Evolutionary conservation across 2,329 filamentous ascomycete species (phyloP).

Genomic region (Xylariaceae sp.): DNA sequence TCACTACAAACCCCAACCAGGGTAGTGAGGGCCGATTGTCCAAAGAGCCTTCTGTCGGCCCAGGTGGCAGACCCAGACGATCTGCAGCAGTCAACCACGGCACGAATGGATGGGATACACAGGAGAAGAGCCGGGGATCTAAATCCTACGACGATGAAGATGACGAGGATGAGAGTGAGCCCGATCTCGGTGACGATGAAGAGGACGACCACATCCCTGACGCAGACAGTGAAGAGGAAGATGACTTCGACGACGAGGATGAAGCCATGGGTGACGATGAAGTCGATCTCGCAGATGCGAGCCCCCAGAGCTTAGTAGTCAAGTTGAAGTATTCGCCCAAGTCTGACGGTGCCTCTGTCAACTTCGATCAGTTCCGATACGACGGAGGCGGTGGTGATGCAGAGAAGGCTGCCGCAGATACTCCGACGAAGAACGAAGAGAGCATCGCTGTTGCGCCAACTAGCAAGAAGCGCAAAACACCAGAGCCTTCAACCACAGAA

Average conservation of each 20-base stretch:
- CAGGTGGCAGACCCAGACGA: constrained; percentile 47
- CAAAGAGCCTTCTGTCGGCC: constrained; percentile 39
- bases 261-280: constrained; percentile 53
- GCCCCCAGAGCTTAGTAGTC: constrained; percentile 63
- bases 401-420: constrained; percentile 14
- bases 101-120: constrained; percentile 46
- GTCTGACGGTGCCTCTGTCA: constrained; percentile 32
- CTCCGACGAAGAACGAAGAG: constrained; percentile 24
- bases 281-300: constrained; percentile 43
- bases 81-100: constrained; percentile 47
- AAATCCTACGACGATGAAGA: constrained; percentile 53
- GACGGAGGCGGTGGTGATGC: constrained; percentile 21
- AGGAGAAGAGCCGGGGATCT: constrained; percentile 52
- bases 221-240: constrained; percentile 55
- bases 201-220: constrained; percentile 64
- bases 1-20: constrained; percentile 38
- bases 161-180: constrained; percentile 67
- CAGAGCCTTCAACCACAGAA: constrained; percentile 14
- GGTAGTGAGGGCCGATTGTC: constrained; percentile 32
- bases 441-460: constrained; percentile 28
- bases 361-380: constrained; percentile 30
- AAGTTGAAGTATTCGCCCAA: constrained; percentile 55
- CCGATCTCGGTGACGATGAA: constrained; percentile 67
- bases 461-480: constrained; percentile 27
- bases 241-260: constrained; percentile 43